phyloP scores from a whole-genome alignment of 2,329 filamentous ascomycete genomes.

The Epichloe aotearoae region DNA sequence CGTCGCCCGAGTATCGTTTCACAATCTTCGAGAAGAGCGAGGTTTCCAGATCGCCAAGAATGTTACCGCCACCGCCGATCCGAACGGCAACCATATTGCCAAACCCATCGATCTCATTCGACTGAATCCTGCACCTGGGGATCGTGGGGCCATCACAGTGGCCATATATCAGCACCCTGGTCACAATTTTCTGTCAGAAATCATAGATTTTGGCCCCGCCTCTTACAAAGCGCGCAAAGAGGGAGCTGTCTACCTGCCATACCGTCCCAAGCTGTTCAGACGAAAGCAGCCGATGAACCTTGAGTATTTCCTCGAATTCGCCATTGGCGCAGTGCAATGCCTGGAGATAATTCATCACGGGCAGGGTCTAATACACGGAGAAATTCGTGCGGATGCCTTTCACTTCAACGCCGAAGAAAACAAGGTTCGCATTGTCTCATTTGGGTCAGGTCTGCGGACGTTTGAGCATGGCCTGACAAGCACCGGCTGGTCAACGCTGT shows the following conservation, averaged over 20 bases:
- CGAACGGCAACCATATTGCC: slow-evolving; percentile 61
- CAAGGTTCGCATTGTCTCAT: slow-evolving; percentile 66
- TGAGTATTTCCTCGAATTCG: slow-evolving; percentile 74
- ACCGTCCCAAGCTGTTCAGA: slow-evolving; percentile 27
- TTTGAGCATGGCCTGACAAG: slow-evolving; percentile 84
- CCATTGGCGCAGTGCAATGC: slow-evolving; percentile 75
- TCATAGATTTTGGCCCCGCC: slow-evolving; percentile 67
- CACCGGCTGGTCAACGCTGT: slow-evolving; percentile 73
- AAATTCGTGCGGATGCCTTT: slow-evolving; percentile 82
- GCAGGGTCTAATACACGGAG: slow-evolving; percentile 75
- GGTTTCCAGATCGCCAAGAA: slow-evolving; percentile 73
- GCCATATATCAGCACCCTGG: slow-evolving; percentile 73
- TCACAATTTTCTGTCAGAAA: slow-evolving; percentile 53
- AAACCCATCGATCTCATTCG: slow-evolving; percentile 69
- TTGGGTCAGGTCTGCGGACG: slow-evolving; percentile 73
- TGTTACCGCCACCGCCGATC: slow-evolving; percentile 58
- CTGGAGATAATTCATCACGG: slow-evolving; percentile 85
- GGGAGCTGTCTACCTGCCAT: slow-evolving; percentile 35
- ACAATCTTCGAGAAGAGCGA: slow-evolving; percentile 71
- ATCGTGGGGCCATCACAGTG: slow-evolving; percentile 59
- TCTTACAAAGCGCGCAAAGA: slow-evolving; percentile 46
- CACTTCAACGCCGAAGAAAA: slow-evolving; percentile 64
- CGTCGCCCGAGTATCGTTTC: slow-evolving; percentile 69
- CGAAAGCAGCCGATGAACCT: slow-evolving; percentile 53
- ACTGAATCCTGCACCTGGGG: slow-evolving; percentile 52